Percentiles rank a stretch among this genome's conserved stretches.
These are phyloP conservation scores for Kwoniella sp. DNA, from an alignment of 768 basidiomycete species.

Conservation along the genomic window DNA sequence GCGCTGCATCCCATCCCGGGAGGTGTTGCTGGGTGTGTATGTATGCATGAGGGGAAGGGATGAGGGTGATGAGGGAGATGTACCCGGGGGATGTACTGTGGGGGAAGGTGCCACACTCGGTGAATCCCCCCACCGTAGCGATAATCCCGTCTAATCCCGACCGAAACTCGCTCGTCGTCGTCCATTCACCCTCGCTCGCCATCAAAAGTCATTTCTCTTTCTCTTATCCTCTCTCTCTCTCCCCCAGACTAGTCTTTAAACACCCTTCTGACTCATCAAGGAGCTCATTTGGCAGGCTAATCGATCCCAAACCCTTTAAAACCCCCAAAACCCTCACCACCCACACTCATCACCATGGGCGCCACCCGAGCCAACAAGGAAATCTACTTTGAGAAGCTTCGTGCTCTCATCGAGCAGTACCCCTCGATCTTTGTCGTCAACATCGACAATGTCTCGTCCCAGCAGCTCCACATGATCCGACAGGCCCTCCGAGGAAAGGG, in stretches of 20 bases:
- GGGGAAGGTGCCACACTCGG: neutral
- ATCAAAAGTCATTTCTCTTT: conserved; percentile 1
- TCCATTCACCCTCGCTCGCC: too few species aligned
- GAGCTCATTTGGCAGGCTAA: conserved; percentile 48
- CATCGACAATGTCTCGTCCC: conserved; percentile 99
- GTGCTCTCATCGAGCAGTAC: conserved; percentile 83
- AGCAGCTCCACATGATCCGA: conserved; percentile 91
- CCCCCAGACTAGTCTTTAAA: conserved; percentile 45
- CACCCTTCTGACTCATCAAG: conserved; percentile 42
- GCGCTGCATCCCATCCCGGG: conserved; percentile 37
- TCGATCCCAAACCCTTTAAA: neutral
- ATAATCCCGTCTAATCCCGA: neutral
- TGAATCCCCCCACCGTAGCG: conserved; percentile 1
- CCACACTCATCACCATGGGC: conserved; percentile 66
- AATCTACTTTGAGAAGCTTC: conserved; percentile 86
- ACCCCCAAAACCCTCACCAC: conserved; percentile 24
- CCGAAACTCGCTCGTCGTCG: conserved; percentile 16
- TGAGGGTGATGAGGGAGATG: neutral
- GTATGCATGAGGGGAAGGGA: neutral
- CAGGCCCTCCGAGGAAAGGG: conserved; percentile 88
- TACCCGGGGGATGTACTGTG: conserved; percentile 1
- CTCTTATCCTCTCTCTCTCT: conserved; percentile 5
- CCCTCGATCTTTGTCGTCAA: conserved; percentile 97
- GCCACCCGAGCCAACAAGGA: conserved; percentile 83
- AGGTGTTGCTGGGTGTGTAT: neutral